A percentile compares a stretch with the other conserved stretches of the same genome.
These are phyloP conservation scores for Spiraea crenata DNA, from an alignment of 331 rosid genomes.

Conservation along the genomic window DNA sequence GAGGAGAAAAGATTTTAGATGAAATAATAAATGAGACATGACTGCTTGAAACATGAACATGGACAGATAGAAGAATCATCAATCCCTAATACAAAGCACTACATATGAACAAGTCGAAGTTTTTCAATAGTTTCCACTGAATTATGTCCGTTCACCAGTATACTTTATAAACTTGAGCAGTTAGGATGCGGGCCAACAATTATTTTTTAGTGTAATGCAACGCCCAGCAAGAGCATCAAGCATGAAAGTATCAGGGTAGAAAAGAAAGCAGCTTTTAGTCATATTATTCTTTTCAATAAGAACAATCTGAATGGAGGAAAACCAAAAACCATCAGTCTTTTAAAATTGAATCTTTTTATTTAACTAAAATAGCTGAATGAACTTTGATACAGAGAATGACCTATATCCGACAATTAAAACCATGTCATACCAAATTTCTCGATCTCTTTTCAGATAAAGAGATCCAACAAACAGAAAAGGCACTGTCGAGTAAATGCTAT, in stretches of 20 bases:
- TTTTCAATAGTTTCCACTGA: background rate
- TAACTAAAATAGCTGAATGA: background rate
- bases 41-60: background rate
- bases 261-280: background rate
- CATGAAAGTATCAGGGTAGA: no score
- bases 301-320: background rate
- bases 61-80: background rate
- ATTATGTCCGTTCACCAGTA: background rate
- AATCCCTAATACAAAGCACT: background rate
- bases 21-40: background rate
- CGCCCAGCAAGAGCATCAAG: no score
- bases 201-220: background rate
- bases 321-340: background rate
- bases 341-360: background rate
- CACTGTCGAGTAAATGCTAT: slow-evolving; percentile 1
- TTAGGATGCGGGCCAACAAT: background rate
- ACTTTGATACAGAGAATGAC: background rate
- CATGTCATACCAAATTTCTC: background rate
- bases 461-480: background rate
- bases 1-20: background rate
- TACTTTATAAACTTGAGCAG: background rate
- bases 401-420: background rate
- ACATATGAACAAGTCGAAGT: background rate
- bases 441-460: background rate
- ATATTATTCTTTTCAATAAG: background rate